Evolutionary conservation across 495 filamentous ascomycete genomes (phyloP), one percentile per base, ranked within the genome.

Genomic region (Pseudevernia furfuracea): DNA sequence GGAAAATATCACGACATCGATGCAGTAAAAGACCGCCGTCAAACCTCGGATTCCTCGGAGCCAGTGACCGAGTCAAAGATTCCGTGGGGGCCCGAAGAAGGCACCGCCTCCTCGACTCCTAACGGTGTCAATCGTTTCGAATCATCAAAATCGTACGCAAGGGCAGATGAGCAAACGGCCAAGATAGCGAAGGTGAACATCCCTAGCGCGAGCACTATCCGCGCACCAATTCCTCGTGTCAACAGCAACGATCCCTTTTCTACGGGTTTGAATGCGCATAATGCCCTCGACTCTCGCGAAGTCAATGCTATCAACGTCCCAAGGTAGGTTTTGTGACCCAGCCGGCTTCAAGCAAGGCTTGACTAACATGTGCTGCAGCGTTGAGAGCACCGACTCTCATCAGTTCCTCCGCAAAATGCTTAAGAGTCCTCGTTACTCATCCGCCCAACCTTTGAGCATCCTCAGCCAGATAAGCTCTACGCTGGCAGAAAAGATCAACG

Each of bases 401-500:
- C 12, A 65, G 4, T 71, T 71, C 56, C 62, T 69, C 10, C 69
- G 67, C 38, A 63, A 63, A 8, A 67, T 71, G 67, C 58, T 71
- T 23, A 69, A 68, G 43, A 63, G 62, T 62, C 58, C 64, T 10
- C 59, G 58, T 9, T 68, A 61, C 49, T 62, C 59, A 1, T 52
- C 49, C 1, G 37, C 63, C 23, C 41, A 62, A 57, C 10, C 55
- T 52, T 39, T 28, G 36, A 59, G 60, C 38, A 58, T 53, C 49
- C 25, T 58, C 32, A 56, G 39, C 21, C 61, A 52, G 10, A 34
- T 58, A 28, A 58, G 37, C n/a, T 48, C 55, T 11, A 56, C 44
- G 14, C 37, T 59, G 56, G 41, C 28, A 15, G 59, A 48, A 3
- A 61, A 34, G 23, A 59, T 48, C 39, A 53, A 28, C 30, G 61